Base-by-base conservation (phyloP, 2,329 filamentous ascomycete species). In the Stagonosporopsis cucurbitacearum region DNA sequence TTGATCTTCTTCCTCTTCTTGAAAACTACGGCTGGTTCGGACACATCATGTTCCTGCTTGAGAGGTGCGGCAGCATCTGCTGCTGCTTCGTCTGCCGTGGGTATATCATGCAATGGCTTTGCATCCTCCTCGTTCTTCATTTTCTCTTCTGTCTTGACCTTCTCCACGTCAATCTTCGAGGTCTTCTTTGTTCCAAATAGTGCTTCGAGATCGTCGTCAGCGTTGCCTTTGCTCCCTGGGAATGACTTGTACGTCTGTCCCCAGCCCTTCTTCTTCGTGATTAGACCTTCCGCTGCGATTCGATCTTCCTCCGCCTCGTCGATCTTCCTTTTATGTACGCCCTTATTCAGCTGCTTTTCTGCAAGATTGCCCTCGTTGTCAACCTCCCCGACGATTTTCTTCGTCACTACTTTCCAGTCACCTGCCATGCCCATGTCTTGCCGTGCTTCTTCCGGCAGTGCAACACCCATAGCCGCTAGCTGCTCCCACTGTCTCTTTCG, bases 401-500 rank as follows among this genome's bases (percentile, higher is more conserved):
- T 86, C 82, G 64, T 66, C 36, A 91, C 84, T 6, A 84, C 86
- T 55, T 91, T 86, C 94, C 94, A 99, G 49, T 96, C 90, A 28
- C 95, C 92, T 4, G 89, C 88, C 80, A 97, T 87, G 5, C 93
- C 92, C 85, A 97, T 87, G 57, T 95, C 91, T 2, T 84, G 82
- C 56, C 91, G 82, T 53, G 91, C 87, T 62, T 90, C 87, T 40
- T 91, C 87, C 0, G 95, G 95, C 50, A 98, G 85, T 42, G 87
- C 86, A 44, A 99, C 87, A 0, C 95, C 95, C 82, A 99, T 84
- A 32, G 89, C 90, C 4, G 89, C 92, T 11, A 99, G 81, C 75
- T 98, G 92, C 60, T 92, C 88, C 68, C 96, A 85, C 77, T 99
- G 95, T 50, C 83, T 84, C 75, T 94, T 94, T 52, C 91, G 81